Evolutionary conservation across 805 yeast species (phyloP).

Genomic region (Yamadazyma endophytica): DNA sequence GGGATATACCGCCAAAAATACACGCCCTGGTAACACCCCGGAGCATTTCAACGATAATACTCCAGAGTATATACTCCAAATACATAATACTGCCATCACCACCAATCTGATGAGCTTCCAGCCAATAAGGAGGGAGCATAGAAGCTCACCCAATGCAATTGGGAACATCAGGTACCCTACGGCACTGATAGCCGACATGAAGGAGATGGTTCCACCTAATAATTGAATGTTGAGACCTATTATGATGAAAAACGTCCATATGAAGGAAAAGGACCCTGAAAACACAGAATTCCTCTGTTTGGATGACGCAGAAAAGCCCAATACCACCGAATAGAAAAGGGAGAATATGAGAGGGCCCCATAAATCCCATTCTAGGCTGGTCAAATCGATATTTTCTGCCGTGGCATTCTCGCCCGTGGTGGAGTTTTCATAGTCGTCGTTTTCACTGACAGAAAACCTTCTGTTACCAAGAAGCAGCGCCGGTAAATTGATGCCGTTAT

Average conservation of each 20-base stretch:
- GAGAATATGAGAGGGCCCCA: slow-evolving; percentile 74
- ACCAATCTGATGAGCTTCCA: slow-evolving; percentile 48
- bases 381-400: slow-evolving; percentile 14
- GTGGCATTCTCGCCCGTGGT: slow-evolving; percentile 19
- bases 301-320: slow-evolving; percentile 45
- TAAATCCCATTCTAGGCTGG: slow-evolving; percentile 52
- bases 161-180: slow-evolving; percentile 72
- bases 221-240: slow-evolving; percentile 65
- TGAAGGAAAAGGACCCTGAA: slow-evolving; percentile 58
- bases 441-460: slow-evolving; percentile 23
- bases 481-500: slow-evolving; percentile 34
- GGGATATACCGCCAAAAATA: slow-evolving; percentile 62
- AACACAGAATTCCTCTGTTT: slow-evolving; percentile 50
- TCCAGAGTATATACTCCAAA: slow-evolving; percentile 66
- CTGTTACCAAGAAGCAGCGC: slow-evolving; percentile 25
- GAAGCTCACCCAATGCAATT: slow-evolving; percentile 47
- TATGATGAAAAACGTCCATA: slow-evolving; percentile 59
- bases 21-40: slow-evolving; percentile 62
- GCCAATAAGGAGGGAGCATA: slow-evolving; percentile 44
- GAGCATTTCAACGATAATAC: slow-evolving; percentile 57
- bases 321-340: slow-evolving; percentile 48
- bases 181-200: slow-evolving; percentile 64
- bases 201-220: slow-evolving; percentile 58
- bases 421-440: slow-evolving; percentile 26
- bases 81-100: slow-evolving; percentile 41